phyloP scores from a whole-genome alignment of 208 protist genomes.

The Leptomonas seymouri region DNA sequence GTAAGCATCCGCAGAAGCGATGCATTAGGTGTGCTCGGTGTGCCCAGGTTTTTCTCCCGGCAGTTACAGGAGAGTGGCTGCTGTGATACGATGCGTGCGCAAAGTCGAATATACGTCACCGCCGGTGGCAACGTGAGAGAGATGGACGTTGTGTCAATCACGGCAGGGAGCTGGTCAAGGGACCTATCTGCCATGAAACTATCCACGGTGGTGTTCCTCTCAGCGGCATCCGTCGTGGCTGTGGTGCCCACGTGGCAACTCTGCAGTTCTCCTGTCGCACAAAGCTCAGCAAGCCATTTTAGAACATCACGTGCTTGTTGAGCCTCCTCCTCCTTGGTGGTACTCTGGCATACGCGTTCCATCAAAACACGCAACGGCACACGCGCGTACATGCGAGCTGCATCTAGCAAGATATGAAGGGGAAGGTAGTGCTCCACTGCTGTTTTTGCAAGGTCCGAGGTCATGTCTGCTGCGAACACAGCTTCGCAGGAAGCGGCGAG shows the following conservation, averaged over 20 bases:
- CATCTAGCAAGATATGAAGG: slow-evolving; percentile 43
- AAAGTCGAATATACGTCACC: neutral
- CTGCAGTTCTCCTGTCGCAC: slow-evolving; percentile 23
- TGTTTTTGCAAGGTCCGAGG: slow-evolving; percentile 14
- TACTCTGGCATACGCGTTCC: neutral
- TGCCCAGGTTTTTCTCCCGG: neutral
- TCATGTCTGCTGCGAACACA: slow-evolving; percentile 16
- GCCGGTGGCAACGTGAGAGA: neutral
- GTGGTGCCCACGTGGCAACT: slow-evolving; percentile 12
- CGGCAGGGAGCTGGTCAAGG: neutral
- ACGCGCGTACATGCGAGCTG: slow-evolving; percentile 39
- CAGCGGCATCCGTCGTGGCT: neutral
- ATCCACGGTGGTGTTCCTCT: neutral
- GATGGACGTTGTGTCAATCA: neutral
- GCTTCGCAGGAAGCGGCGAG: slow-evolving; percentile 13
- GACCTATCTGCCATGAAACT: neutral
- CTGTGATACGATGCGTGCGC: slow-evolving; percentile 4
- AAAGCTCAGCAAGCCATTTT: slow-evolving; percentile 43
- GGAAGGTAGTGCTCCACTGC: slow-evolving; percentile 20
- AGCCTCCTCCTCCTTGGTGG: neutral
- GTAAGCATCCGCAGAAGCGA: slow-evolving; percentile 6
- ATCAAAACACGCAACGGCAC: slow-evolving; percentile 34
- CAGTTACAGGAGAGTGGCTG: neutral
- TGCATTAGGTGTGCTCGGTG: neutral
- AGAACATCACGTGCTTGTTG: slow-evolving; percentile 10